A percentile compares a stretch with the other conserved stretches of the same genome.
Conservation (phyloP, 2,329 filamentous ascomycete species). For the Tolypocladium tundrense region DNA sequence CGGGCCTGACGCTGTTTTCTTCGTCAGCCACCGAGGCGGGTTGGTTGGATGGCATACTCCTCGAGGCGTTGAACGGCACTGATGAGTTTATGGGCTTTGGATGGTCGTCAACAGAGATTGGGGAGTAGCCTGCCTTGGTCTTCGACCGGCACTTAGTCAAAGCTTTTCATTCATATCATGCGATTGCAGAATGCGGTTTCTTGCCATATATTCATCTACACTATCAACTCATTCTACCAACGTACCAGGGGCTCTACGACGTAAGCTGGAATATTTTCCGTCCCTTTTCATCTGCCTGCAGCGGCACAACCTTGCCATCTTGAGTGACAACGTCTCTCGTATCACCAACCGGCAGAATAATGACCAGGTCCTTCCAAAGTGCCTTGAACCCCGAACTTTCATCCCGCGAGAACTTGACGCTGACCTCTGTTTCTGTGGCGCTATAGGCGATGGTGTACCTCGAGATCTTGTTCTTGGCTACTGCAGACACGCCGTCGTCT, state of each 20-base stretch:
- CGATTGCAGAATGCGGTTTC: neutral
- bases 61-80: conserved; percentile 10
- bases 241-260: neutral
- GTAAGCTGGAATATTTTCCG: neutral
- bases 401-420: conserved; percentile 16
- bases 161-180: neutral
- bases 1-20: conserved; percentile 34
- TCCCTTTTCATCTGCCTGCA: neutral
- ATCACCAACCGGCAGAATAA: conserved; percentile 23
- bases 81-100: conserved; percentile 12
- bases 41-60: conserved; percentile 15
- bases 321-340: conserved; percentile 7
- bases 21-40: conserved; percentile 12
- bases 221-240: neutral
- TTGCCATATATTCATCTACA: too few relatives aligned
- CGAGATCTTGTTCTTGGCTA: conserved; percentile 20
- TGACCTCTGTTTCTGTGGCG: conserved; percentile 8
- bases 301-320: conserved; percentile 2
- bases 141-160: neutral
- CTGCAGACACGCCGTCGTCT: conserved; percentile 25
- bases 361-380: conserved; percentile 20
- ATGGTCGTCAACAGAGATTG: neutral
- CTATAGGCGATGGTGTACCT: conserved; percentile 19
- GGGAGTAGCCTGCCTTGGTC: neutral
- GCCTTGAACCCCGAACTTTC: conserved; percentile 21